Conservation (phyloP, 352 stramenopile species). For the Stramenopiles sp. region DNA sequence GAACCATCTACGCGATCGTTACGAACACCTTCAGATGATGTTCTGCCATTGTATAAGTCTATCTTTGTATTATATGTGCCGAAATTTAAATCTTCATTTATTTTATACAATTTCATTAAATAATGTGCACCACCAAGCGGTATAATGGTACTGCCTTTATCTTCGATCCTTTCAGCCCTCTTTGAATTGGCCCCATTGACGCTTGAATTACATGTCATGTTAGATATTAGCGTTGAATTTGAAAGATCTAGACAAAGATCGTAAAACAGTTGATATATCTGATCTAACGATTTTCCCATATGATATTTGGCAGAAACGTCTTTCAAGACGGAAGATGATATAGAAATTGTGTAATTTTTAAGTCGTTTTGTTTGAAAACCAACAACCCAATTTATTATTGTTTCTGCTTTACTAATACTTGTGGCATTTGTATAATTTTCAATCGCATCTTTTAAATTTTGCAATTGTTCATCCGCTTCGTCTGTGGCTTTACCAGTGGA, state of each 20-base stretch:
- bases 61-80: neutral
- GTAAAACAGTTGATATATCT: neutral
- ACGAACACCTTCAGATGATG: neutral
- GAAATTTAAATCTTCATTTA: neutral
- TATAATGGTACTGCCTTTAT: neutral
- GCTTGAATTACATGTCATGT: neutral
- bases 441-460: neutral
- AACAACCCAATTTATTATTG: neutral
- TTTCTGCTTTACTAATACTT: neutral
- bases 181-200: neutral
- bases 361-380: neutral
- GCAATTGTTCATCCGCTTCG: neutral
- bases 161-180: neutral
- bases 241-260: neutral
- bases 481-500: neutral
- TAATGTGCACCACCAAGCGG: neutral
- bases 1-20: neutral
- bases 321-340: neutral
- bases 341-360: neutral
- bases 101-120: neutral
- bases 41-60: neutral
- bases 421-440: neutral
- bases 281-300: neutral
- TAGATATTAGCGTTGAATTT: neutral
- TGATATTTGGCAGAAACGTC: neutral